Evolutionary conservation across 108 stramenopile species (phyloP).

Genomic region (Epithemia pelagica): DNA sequence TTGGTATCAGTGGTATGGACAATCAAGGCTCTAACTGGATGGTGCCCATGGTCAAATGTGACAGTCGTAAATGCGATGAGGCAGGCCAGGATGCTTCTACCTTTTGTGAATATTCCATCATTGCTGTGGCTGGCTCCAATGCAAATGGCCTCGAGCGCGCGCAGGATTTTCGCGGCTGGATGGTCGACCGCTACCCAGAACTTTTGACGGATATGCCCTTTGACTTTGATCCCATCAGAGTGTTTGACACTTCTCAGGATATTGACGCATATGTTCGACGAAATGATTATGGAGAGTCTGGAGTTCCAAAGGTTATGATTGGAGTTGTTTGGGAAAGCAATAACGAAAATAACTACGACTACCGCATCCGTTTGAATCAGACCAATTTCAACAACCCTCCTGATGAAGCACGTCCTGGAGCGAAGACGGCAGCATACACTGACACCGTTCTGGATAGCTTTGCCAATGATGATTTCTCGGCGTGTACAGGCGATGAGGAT

Average conservation of each 20-base stretch:
- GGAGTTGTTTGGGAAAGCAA: constrained; percentile 53
- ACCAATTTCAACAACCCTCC: constrained; percentile 65
- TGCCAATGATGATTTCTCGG: constrained; percentile 31
- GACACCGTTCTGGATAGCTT: constrained; percentile 36
- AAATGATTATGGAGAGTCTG: constrained; percentile 37
- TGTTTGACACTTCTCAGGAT: constrained; percentile 41
- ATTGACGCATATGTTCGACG: constrained; percentile 49
- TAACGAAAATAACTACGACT: constrained; percentile 37
- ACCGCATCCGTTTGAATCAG: constrained; percentile 50
- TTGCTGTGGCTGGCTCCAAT: constrained; percentile 51
- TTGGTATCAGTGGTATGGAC: constrained; percentile 31
- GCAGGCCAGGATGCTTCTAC: constrained; percentile 52
- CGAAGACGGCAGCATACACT: constrained; percentile 50
- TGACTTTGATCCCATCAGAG: constrained; percentile 48
- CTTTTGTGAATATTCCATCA: constrained; percentile 49
- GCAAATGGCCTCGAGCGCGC: constrained; percentile 32
- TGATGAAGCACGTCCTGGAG: constrained; percentile 40
- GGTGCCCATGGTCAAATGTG: constrained; percentile 75
- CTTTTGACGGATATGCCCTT: constrained; percentile 9
- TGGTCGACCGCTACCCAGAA: constrained; percentile 42
- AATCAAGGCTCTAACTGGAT: constrained; percentile 43
- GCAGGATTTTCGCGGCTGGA: constrained; percentile 38
- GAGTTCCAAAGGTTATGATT: constrained; percentile 52
- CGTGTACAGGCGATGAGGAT: constrained; percentile 27
- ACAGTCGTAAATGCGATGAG: constrained; percentile 39